These are phyloP conservation scores for Lophiostoma macrostomum DNA, from an alignment of 495 filamentous ascomycete genomes.

Conservation along the genomic window DNA sequence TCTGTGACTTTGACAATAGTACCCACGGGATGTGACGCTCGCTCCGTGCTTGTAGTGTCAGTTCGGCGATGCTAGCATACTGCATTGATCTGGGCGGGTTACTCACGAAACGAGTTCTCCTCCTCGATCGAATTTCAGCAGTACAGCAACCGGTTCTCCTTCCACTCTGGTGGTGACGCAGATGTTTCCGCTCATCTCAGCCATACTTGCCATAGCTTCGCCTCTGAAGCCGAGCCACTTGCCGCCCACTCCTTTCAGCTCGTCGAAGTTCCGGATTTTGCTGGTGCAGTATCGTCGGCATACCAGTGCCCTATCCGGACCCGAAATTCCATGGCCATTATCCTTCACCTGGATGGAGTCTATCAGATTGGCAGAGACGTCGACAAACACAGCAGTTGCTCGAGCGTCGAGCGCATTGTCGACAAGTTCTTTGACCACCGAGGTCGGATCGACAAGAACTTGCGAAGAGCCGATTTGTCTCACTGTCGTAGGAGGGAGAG, in stretches of 20 bases:
- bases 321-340: constrained; percentile 78
- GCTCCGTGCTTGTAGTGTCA: constrained; percentile 40
- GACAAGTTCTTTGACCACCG: constrained; percentile 83
- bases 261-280: constrained; percentile 72
- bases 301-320: constrained; percentile 63
- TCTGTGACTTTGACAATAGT: constrained; percentile 69
- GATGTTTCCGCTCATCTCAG: constrained; percentile 62
- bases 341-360: constrained; percentile 81
- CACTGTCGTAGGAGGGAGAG: constrained; percentile 63
- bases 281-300: constrained; percentile 76
- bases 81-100: constrained; percentile 1
- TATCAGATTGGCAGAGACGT: constrained; percentile 71
- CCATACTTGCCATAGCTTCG: constrained; percentile 76
- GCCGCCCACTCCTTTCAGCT: constrained; percentile 64
- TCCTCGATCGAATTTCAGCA: constrained; percentile 49
- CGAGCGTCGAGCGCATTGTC: constrained; percentile 88
- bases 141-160: constrained; percentile 62
- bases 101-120: constrained; percentile 52
- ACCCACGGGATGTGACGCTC: constrained; percentile 65
- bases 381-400: constrained; percentile 66
- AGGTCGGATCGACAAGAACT: constrained; percentile 65
- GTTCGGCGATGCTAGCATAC: background rate
- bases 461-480: constrained; percentile 70
- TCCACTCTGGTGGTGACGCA: constrained; percentile 68
- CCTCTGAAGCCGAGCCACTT: constrained; percentile 83